Percentiles rank a stretch among this genome's conserved stretches.
These are phyloP conservation scores for Aspergillus ibericus DNA, from an alignment of 2,329 filamentous ascomycete species.

Conservation along the genomic window DNA sequence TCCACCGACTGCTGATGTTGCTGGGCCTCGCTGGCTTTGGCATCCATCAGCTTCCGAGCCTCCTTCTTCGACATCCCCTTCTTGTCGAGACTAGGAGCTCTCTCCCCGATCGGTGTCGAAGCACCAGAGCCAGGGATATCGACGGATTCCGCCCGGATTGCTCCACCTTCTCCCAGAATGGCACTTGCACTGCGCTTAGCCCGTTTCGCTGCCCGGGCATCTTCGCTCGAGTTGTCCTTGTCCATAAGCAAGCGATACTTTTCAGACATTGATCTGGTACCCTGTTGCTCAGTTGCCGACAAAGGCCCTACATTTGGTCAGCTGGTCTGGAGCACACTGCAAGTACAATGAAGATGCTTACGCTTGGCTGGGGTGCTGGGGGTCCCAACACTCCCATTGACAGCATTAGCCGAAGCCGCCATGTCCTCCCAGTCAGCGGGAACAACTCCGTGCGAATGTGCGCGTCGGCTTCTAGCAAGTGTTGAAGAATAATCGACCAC, in stretches of 20 bases:
- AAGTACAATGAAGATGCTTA: constrained; percentile 24
- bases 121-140: constrained; percentile 63
- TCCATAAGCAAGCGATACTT: constrained; percentile 63
- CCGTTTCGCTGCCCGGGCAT: constrained; percentile 67
- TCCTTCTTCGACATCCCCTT: constrained; percentile 87
- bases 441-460: constrained; percentile 75
- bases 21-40: constrained; percentile 72
- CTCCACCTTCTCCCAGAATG: constrained; percentile 52
- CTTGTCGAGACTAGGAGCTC: constrained; percentile 59
- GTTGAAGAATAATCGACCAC: constrained; percentile 75
- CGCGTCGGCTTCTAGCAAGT: constrained; percentile 69
- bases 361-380: constrained; percentile 40
- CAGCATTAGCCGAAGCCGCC: constrained; percentile 48
- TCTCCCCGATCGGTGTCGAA: constrained; percentile 47
- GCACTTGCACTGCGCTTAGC: constrained; percentile 60
- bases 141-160: constrained; percentile 55
- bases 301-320: constrained; percentile 35
- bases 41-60: constrained; percentile 70
- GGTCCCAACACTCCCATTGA: constrained; percentile 41
- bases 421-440: constrained; percentile 74
- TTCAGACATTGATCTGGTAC: constrained; percentile 46
- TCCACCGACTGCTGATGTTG: constrained; percentile 80
- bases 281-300: constrained; percentile 42
- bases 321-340: constrained; percentile 9
- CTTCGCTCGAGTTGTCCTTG: constrained; percentile 70